Evolutionary conservation across 2,329 filamentous ascomycete genomes (phyloP).

Genomic region (Fusarium circinatum): DNA sequence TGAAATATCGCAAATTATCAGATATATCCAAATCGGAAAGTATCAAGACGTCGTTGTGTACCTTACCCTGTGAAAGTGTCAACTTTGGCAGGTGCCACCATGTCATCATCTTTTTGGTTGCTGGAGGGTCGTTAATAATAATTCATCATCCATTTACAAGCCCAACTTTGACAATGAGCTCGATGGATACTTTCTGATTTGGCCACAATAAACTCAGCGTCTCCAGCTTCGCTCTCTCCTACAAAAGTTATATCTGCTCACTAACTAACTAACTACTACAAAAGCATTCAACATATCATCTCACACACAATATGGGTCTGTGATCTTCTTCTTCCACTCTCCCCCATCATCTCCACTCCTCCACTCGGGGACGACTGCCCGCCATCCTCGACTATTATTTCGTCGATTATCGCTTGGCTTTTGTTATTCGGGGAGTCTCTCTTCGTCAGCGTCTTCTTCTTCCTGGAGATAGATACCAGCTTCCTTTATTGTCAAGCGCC

Average conservation of each 20-base stretch:
- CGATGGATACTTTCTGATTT: background rate
- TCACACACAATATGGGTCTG: background rate
- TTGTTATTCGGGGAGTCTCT: background rate
- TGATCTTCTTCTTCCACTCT: background rate
- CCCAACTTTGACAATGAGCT: slow-evolving; percentile 16
- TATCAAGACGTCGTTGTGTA: background rate
- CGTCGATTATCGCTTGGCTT: background rate
- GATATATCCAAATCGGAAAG: background rate
- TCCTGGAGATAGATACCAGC: background rate
- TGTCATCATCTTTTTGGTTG: slow-evolving; percentile 26
- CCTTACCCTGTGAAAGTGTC: slow-evolving; percentile 13
- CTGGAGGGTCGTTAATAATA: background rate
- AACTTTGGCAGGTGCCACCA: slow-evolving; percentile 3
- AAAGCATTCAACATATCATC: background rate
- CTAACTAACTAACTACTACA: background rate
- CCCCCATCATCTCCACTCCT: slow-evolving; percentile 37
- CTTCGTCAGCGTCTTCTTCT: background rate
- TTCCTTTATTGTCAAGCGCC: background rate
- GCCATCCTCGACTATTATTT: slow-evolving; percentile 13
- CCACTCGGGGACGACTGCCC: slow-evolving; percentile 10
- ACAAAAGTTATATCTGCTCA: background rate
- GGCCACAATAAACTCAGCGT: background rate
- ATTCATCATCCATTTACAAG: slow-evolving; percentile 9
- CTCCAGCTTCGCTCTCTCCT: background rate
- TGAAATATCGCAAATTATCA: background rate